Base-by-base conservation (phyloP, 179 eudicot genomes). In the Spergularia azorica region DNA sequence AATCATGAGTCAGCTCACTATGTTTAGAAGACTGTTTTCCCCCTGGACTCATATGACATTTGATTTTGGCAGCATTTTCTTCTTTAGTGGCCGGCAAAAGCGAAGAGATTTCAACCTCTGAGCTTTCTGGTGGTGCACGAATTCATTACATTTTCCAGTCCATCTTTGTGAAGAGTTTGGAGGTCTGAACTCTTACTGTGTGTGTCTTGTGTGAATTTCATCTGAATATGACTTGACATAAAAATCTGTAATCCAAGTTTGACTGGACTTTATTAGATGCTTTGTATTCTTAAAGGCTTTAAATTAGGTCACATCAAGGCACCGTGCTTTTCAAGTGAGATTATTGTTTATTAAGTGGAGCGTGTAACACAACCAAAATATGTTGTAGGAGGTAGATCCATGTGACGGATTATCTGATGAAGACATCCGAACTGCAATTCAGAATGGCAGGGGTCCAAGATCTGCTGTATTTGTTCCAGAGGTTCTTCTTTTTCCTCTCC, bases 391-490 rank as follows among this genome's bases (percentile, higher is more conserved):
- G 78, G 86, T 87, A 61, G 84, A 87, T 80, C 92, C 92, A 68
- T 87, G 88, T 80, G 90, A 87, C 41, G 87, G 84, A 59, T 75
- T 87, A 68, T 72, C 87, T 43, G 85, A 89, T 73, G 89, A 83
- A 48, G 90, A 89, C 70, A 84, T 89, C 70, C 78, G 87, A 69
- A 89, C 85, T 7, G 85, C 87, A 7, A 87, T 89, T 71, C 90
- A 85, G 76, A 89, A 89, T 80, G 90, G 90, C 70, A 80, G 86
- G 76, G 92, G 92, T 82, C 92, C 92, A 58, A 87, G 87, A 70
- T 82, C 86, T 58, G 87, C 87, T 48, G 83, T 89, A 32, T 89
- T 89, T 82, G 86, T 76, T 77, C 84, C 86, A 71, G 92, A 85
- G 84, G 92, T 87, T 50, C 79, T 60, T 71, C 14, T 75, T 15